Base-by-base conservation (phyloP, 2,329 filamentous ascomycete species). In the Alternaria conjuncta region DNA sequence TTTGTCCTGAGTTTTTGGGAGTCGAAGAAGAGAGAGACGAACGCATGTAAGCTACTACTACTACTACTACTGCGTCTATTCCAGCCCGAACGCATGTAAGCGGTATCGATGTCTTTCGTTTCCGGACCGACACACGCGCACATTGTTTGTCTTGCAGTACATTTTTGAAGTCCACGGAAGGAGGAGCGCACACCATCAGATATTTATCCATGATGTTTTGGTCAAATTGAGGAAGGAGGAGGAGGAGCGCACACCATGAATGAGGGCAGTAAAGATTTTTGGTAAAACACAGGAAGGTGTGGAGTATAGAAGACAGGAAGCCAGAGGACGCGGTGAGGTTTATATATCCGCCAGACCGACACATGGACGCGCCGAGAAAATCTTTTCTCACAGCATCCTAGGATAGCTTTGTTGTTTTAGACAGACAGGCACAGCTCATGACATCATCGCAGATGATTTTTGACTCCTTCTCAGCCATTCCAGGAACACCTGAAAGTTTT, bases 361-460 rank as follows among this genome's bases (percentile, higher is more conserved):
- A 18, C 47, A 41, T 41, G 0, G 3, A 36, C 0, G 3, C 7
- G 6, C 2, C 0, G 32, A 41, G 10, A 10, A n/a, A 5, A 0
- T 18, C n/a, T 10, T 41, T 41, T 41, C 9, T 3, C 36, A 41
- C 36, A 3, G 1, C 36, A 41, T 41, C 0, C 1, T n/a, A 8
- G 4, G 0, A 41, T 10, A 0, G 36, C 8, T 3, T 9, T 0
- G 3, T 10, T 3, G 1, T 41, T 41, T 41, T 0, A 7, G 32
- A 9, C 7, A 36, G 32, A 36, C 3, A 36, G 32, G 12, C 12
- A 36, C 6, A 36, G 15, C 32, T 36, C 32, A 36, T 36, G 32
- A 1, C 30, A 36, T 15, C 8, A 2, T 36, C 15, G 13, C 4
- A 8, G 0, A 0, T 1, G 6, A 4, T 4, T 3, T 36, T 36